phyloP scores from a whole-genome alignment of 306 rosid genomes.

The Citrullus colocynthis region DNA sequence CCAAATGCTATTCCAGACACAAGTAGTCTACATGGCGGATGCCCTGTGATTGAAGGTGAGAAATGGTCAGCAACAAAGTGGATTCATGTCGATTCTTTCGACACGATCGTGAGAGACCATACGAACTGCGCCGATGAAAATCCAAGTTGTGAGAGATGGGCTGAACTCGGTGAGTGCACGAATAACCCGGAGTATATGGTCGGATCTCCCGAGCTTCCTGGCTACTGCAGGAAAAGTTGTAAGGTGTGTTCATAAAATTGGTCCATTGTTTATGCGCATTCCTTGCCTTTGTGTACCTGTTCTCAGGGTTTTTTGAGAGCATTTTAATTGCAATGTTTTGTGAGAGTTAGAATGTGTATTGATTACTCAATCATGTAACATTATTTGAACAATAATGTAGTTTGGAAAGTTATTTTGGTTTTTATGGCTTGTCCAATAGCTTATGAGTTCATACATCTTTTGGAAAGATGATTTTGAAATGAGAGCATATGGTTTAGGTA shows the following conservation, averaged over 20 bases:
- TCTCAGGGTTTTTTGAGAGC: not conserved
- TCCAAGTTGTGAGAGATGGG: constrained; percentile 87
- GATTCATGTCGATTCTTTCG: constrained; percentile 88
- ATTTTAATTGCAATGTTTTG: not conserved
- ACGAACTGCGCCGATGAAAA: constrained; percentile 58
- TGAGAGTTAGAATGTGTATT: not conserved
- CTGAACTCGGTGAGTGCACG: constrained; percentile 87
- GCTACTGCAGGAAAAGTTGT: constrained; percentile 84
- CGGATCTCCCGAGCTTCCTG: constrained; percentile 76
- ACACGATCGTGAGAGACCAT: constrained; percentile 35
- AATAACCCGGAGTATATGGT: constrained; percentile 79
- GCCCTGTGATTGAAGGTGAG: constrained; percentile 96
- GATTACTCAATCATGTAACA: constrained; percentile 3
- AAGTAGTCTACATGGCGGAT: constrained; percentile 86
- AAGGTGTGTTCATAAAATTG: constrained; percentile 39
- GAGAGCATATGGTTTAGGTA: too few species aligned
- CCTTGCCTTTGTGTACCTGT: not conserved
- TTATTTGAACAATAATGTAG: not conserved
- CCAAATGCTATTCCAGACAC: constrained; percentile 65
- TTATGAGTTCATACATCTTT: not conserved
- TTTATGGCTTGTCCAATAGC: not conserved
- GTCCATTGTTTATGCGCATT: not conserved
- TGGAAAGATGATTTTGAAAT: too few species aligned
- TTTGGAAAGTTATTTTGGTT: not conserved
- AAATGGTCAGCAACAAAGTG: constrained; percentile 99